A percentile compares a stretch with the other conserved stretches of the same genome.
phyloP scores from a whole-genome alignment of 495 filamentous ascomycete species.

The Neurospora africana region DNA sequence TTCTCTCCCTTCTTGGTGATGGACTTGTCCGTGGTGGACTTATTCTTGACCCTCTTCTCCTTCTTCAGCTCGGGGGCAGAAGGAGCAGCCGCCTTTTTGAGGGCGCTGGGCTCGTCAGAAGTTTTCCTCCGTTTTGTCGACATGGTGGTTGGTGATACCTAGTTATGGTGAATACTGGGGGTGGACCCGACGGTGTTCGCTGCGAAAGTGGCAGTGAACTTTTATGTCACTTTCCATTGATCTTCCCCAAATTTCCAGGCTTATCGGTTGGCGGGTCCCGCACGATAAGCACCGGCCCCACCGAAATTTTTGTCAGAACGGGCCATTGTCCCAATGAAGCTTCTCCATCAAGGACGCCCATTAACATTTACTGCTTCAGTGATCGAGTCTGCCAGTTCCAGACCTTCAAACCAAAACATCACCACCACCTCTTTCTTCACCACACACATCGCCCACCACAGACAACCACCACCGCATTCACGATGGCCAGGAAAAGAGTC shows the following conservation, averaged over 20 bases:
- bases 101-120: slow-evolving; percentile 3
- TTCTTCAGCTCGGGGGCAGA: slow-evolving; percentile 1
- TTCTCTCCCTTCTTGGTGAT: background rate
- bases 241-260: slow-evolving; percentile 1
- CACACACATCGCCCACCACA: background rate
- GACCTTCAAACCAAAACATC: background rate
- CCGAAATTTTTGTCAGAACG: slow-evolving; percentile 15
- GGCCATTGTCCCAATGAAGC: background rate
- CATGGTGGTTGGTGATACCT: slow-evolving; percentile 12
- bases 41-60: background rate
- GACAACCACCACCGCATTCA: background rate
- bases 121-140: slow-evolving; percentile 20
- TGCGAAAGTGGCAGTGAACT: background rate
- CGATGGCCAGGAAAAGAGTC: slow-evolving; percentile 70
- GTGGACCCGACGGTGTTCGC: background rate
- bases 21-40: background rate
- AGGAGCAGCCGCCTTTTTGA: background rate
- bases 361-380: background rate
- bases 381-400: background rate
- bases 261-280: slow-evolving; percentile 7
- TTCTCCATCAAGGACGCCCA: background rate
- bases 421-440: background rate
- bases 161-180: background rate
- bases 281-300: slow-evolving; percentile 20
- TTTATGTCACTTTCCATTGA: background rate